Base-by-base conservation (phyloP, 2,329 filamentous ascomycete species). In the Penicillium sp. region DNA sequence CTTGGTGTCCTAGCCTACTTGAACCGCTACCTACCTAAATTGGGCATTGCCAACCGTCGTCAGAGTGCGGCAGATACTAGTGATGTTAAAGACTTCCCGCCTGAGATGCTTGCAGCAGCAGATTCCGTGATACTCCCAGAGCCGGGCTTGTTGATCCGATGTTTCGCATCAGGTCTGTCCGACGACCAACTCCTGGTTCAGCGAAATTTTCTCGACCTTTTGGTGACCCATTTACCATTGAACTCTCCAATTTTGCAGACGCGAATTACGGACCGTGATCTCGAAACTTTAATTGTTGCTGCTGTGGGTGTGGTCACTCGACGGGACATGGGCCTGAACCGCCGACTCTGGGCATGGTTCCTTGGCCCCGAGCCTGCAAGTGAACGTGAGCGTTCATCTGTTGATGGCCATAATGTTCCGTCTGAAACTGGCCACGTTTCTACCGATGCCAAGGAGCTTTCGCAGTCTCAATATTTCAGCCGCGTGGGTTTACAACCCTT, bases 301-400 rank as follows among this genome's bases (percentile, higher is more conserved):
- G 93, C 93, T 6, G 87, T 87, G n/a, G 87, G 90, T 1, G 93
- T 99, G 21, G 91, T 98, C 1, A 87, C 87, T 21, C 85, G 95
- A 49, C 86, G 93, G 74, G 95, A 99, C 63, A 99, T 99, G 95
- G 96, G 93, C 70, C 79, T 99, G 48, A 99, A 99, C 72, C 83
- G 95, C 65, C 86, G 95, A 37, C 78, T 99, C n/a, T 98, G 93
- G 92, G 86, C 90, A 44, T 99, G 95, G 95, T 87, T 98, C 59
- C 81, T 99, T 2, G 95, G 95, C 0, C 93, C 93, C 3, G 91
- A 86, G 52, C 73, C 79, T n/a, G 61, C 74, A 4, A 68, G 68
- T 44, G 76, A 75, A 52, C 65, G 73, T 51, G 76, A 75, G 54
- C 65, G 73, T 52, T 43, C 65, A 24, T 69, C 70, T 43, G 59